A percentile compares a stretch with the other conserved stretches of the same genome.
These are phyloP conservation scores for Raphanus hybrid DNA, from an alignment of 441 rosid genomes.

Conservation along the genomic window DNA sequence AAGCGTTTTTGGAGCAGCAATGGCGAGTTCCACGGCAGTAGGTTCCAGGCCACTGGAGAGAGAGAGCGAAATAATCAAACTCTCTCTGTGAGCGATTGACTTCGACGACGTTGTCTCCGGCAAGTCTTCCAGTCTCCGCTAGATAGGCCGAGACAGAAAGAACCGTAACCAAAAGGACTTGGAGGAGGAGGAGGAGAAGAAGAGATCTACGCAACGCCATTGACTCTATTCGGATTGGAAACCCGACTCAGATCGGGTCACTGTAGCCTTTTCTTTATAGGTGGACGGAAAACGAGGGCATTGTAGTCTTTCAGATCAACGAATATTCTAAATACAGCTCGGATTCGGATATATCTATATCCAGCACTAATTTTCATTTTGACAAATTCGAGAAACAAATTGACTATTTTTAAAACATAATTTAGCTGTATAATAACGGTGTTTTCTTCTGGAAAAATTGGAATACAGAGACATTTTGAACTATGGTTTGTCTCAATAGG, in stretches of 20 bases:
- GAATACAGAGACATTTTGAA: no score
- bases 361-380: background rate
- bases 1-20: conserved; percentile 87
- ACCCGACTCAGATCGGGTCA: background rate
- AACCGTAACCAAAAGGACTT: background rate
- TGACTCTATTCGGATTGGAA: background rate
- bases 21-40: conserved; percentile 66
- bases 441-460: no score
- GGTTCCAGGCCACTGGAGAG: conserved; percentile 94
- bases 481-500: no score
- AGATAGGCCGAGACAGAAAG: background rate
- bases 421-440: background rate
- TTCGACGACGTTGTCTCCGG: conserved; percentile 28
- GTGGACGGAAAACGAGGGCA: background rate
- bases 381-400: background rate
- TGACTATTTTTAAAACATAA: background rate
- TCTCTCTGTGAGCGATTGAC: conserved; percentile 55
- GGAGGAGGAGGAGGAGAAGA: background rate
- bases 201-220: conserved; percentile 11
- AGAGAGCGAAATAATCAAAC: conserved; percentile 87
- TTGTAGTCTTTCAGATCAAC: background rate
- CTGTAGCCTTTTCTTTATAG: background rate
- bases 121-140: conserved; percentile 19
- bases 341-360: background rate
- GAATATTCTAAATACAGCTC: background rate